Base-by-base conservation (phyloP, 169 alveolate genomes). In the Plasmodium berghei region DNA sequence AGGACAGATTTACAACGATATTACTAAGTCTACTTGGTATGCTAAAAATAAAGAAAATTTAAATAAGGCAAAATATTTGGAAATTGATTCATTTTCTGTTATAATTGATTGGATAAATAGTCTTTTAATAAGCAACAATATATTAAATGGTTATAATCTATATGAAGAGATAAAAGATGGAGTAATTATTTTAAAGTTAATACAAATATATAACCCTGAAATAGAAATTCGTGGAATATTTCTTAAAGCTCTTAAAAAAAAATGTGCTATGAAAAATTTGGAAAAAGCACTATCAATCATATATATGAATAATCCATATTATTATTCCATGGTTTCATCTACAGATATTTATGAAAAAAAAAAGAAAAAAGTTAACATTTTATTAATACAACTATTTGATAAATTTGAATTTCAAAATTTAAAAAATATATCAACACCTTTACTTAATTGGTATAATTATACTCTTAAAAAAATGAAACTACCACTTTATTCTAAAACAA, bases 91-190 rank as follows among this genome's bases (percentile, higher is more conserved):
- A 5, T 66, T 80, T 61, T 66, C 77, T 12, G 72, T 80, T 9
- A 64, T 80, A 20, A 66, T 80, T 9, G 80, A 67, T 40, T 80
- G 90, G 90, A 16, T 80, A 63, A 80, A 80, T 28, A 80, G 90
- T 45, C 77, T 80, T 24, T 71, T 56, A 80, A 54, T 80, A 61
- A 34, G 83, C 18, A 67, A 26, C n/a, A 80, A 34, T 64, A 63
- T 54, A 26, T 49, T 77, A 54, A 77, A 77, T 77, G 89, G 52
- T 34, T 12, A 77, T 52, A 77, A 77, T 40, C 49, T 77, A 64
- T 77, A 77, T 58, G 89, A 77, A 64, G 80, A 64, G 24, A 42
- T 77, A 77, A 66, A 77, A 59, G 66, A 77, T 66, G 89, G 89
- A 9, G 3, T 64, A 26, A 14, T 77, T 10, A 63, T 77, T 77